Evolutionary conservation across 1,284 basidiomycete species (phyloP), one percentile per base, ranked within the genome.

Genomic region (Sporisorium graminicola): DNA sequence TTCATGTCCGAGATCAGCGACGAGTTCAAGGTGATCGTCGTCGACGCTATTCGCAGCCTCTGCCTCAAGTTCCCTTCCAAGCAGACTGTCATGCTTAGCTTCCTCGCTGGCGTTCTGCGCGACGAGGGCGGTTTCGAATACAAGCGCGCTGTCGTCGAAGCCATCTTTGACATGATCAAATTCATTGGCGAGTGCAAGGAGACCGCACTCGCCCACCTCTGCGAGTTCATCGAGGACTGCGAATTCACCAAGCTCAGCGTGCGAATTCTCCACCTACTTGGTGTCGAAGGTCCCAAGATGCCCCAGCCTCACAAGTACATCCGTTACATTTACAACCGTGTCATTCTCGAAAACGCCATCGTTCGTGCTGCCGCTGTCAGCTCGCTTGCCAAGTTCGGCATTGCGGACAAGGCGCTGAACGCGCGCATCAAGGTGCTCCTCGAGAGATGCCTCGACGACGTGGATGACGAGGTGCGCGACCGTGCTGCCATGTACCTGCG

Each of bases 1-100:
- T 99, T 99, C 89, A 98, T 99, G 95, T 90, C 92, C 75, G 97
- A 99, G 87, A 99, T 99, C 87, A 96, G 94, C 78, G 97, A 99
- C 87, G 97, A 99, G 87, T 99, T 99, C 91, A 99, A 99, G 89
- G 95, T 99, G 84, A 97, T 99, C 87, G 97, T 99, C 60, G 96
- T 99, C 74, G 95, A 98, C 76, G 97, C 97, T 56, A 97, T 99
- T 85, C 93, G 97, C 62, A 95, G 95, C 18, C 91, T 99, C 49
- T 98, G 95, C 87, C 91, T 99, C 88, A 99, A 99, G 87, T 99
- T 99, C 90, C 97, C 97, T 0, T 88, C 92, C 52, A 99, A 99
- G 88, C 95, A 99, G 86, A 92, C 91, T 22, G 76, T 81, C 55
- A 85, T 85, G 83, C 82, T 20, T 91, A 93, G 59, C 96, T 85